Evolutionary conservation across 176 grass and related monocot species (phyloP), one percentile per base, ranked within the genome.

Genomic region (Eragrostis curvula): DNA sequence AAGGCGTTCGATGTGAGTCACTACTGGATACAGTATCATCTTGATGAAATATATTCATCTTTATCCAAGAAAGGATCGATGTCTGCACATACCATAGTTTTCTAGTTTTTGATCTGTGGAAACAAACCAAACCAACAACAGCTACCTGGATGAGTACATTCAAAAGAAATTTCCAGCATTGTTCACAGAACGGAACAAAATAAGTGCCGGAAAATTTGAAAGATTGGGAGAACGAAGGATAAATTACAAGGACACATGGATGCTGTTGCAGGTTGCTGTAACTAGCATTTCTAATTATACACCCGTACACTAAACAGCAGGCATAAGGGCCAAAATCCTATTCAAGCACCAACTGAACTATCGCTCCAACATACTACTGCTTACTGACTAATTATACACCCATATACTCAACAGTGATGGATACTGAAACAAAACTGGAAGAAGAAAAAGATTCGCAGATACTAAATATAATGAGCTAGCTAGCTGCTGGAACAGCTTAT

Each of bases 221-320:
- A n/a, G 47, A 53, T 8, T 53, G 0, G 9, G 29, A 39, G 48
- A n/a, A n/a, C 30, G 16, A 18, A 23, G 70, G 47, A 11, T 51
- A 73, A 20, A 52, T 71, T 71, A 71, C 44, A 17, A 49, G 23
- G 13, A 6, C 36, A 41, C 9, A 20, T 57, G 8, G 53, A 57
- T 23, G 7, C 53, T 57, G 21, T 23, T 9, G 20, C 21, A 57
- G 20, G 21, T 20, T 53, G 5, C 51, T 57, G 23, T 10, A 56
- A 74, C 16, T 30, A 20, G 20, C 42, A 41, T 60, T 15, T 18
- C 42, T 78, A 79, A 67, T 80, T 55, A 68, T 80, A 80, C 77
- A 80, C 9, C 58, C 23, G 0, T 77, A 45, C n/a, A 60, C 0
- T 16, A 61, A 61, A 14, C 11, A 28, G 24, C 23, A 61, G 58